Conservation (phyloP, 2,329 filamentous ascomycete genomes). For the Paecilomyces niveus region DNA sequence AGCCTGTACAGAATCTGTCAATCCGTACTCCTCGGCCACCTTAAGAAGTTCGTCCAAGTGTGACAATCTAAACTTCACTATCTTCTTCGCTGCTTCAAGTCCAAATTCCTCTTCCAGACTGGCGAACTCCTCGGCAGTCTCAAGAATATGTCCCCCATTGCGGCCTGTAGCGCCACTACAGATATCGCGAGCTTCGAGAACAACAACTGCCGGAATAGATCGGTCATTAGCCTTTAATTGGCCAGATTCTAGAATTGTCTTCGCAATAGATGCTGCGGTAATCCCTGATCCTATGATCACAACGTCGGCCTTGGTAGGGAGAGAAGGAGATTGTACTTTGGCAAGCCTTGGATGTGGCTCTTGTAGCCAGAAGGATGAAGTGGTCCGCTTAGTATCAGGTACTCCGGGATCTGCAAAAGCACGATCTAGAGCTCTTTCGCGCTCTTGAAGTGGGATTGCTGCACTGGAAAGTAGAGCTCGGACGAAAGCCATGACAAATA, state of each 20-base stretch:
- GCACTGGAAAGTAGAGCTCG: too few relatives aligned
- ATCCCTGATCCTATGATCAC: background rate
- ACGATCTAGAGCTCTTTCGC: too few relatives aligned
- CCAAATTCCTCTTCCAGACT: constrained; percentile 9
- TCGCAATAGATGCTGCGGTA: background rate
- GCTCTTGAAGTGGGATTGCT: too few relatives aligned
- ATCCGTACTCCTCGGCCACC: too few relatives aligned
- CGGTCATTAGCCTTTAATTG: background rate
- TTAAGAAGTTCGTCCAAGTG: too few relatives aligned
- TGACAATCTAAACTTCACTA: too few relatives aligned
- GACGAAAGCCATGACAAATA: too few relatives aligned
- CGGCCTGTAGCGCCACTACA: constrained; percentile 28
- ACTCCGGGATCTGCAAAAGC: too few relatives aligned
- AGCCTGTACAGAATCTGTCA: too few relatives aligned
- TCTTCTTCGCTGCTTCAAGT: too few relatives aligned
- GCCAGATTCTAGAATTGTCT: background rate
- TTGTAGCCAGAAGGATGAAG: background rate
- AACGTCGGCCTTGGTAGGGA: background rate
- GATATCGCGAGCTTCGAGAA: constrained; percentile 24
- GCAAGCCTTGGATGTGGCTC: background rate
- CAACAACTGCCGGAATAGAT: constrained; percentile 9
- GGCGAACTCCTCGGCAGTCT: constrained; percentile 2
- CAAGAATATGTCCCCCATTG: constrained; percentile 17
- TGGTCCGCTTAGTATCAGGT: too few relatives aligned
- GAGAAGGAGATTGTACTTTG: background rate